Evolutionary conservation across 768 basidiomycete species (phyloP).

Genomic region (Agaricus blazei): DNA sequence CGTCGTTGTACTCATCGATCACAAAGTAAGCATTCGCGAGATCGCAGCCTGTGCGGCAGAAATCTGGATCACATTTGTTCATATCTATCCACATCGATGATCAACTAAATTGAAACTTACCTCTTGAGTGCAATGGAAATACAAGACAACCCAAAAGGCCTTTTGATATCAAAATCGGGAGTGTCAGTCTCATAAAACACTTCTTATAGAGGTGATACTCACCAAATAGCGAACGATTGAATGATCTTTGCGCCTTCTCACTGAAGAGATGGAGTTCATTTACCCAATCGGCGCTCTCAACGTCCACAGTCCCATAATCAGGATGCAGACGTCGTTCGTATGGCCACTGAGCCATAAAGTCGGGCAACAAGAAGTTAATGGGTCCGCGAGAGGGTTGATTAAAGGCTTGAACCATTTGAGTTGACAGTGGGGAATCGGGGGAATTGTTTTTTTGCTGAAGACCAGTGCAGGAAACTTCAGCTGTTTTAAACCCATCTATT

Average conservation of each 20-base stretch:
- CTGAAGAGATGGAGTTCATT: constrained; percentile 19
- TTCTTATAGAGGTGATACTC: neutral
- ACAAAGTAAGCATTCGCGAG: constrained; percentile 18
- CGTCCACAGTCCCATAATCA: constrained; percentile 15
- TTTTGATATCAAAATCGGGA: constrained; percentile 4
- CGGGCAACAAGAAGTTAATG: constrained; percentile 2
- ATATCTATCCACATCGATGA: too few species aligned
- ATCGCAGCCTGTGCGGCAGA: constrained; percentile 16
- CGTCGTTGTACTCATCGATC: constrained; percentile 19
- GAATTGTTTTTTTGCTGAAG: too few species aligned
- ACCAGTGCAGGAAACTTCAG: too few species aligned
- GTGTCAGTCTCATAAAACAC: neutral
- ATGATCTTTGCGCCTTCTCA: constrained; percentile 18
- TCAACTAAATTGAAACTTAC: neutral
- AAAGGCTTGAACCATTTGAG: too few species aligned
- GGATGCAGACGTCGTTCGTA: constrained; percentile 8
- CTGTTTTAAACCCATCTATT: too few species aligned
- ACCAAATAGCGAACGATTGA: constrained; percentile 20
- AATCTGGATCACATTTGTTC: constrained; percentile 14
- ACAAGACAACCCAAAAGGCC: constrained; percentile 7
- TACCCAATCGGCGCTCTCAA: constrained; percentile 20
- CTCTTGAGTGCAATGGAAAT: neutral
- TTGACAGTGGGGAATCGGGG: too few species aligned
- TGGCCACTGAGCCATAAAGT: constrained; percentile 7
- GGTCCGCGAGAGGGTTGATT: neutral